Conservation (phyloP, 2,329 filamentous ascomycete species). For the Xylaria sp. region DNA sequence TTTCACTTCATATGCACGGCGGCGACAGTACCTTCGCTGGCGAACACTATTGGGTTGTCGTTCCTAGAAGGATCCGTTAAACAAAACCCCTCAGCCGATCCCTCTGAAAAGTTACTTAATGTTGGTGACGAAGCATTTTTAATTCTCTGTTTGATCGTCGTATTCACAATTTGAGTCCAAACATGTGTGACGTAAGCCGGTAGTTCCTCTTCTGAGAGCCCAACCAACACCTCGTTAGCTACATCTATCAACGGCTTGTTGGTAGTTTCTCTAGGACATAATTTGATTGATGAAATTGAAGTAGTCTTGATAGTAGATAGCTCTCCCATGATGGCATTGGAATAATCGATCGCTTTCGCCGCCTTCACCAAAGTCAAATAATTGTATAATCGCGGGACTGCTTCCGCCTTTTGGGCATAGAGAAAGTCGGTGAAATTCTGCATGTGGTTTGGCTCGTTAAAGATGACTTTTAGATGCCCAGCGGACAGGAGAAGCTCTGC, state of each 20-base stretch:
- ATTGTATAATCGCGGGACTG: conserved; percentile 74
- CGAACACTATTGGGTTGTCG: conserved; percentile 82
- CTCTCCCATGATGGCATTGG: conserved; percentile 73
- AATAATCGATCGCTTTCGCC: conserved; percentile 75
- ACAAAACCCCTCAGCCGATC: conserved; percentile 80
- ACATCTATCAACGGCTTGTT: conserved; percentile 71
- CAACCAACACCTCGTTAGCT: conserved; percentile 71
- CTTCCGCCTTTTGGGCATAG: conserved; percentile 66
- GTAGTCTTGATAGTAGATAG: conserved; percentile 66
- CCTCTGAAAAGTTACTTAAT: conserved; percentile 76
- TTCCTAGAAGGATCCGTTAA: conserved; percentile 77
- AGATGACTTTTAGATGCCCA: conserved; percentile 73
- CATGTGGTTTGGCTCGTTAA: conserved; percentile 70
- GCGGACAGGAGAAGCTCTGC: conserved; percentile 73
- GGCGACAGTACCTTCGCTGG: conserved; percentile 70
- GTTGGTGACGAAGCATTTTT: conserved; percentile 73
- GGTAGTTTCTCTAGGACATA: conserved; percentile 61
- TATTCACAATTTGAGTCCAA: conserved; percentile 76
- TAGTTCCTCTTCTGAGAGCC: conserved; percentile 73
- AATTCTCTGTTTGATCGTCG: conserved; percentile 74
- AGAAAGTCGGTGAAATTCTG: conserved; percentile 76
- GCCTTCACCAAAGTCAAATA: conserved; percentile 79
- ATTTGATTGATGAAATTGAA: conserved; percentile 65
- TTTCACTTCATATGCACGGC: not conserved
- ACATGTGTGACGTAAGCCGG: conserved; percentile 77